Evolutionary conservation across 1,284 basidiomycete genomes (phyloP), one percentile per base, ranked within the genome.

Genomic region (Marasmius tenuissimus): DNA sequence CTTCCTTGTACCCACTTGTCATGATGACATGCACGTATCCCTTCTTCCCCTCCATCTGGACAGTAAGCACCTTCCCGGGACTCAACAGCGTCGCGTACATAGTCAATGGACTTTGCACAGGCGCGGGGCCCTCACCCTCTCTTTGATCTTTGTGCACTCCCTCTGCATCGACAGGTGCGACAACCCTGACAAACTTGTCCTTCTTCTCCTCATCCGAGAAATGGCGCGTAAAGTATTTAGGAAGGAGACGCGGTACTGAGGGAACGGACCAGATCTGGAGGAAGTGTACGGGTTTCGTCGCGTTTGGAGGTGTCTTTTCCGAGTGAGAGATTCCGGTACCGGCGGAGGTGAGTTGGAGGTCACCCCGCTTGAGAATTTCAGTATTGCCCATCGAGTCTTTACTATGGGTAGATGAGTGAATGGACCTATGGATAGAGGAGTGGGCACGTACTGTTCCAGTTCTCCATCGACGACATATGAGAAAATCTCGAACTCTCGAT

Each of bases 401-500:
- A 76, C 90, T 91, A 61, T 22, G 63, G 49, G 22, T 12, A 27
- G 8, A 9, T 10, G 50, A 40, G 34, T 62, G 48, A 57, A 63
- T 59, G 22, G 62, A 61, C 57, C 11, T 34, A 42, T 60, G 8
- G 49, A 16, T 51, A 55, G 22, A 22, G 12, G 22, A 52, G 48
- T 1, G 34, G 16, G 50, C 11, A 72, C 82, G 63, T 71, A 92
- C 91, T 95, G 91, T 68, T 92, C 87, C 33, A 95, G 80, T 68
- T 89, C 80, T 3, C 93, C 93, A n/a, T 75, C 71, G 37, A 95
- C 85, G 55, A 95, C 76, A 67, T 97, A 96, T 1, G 88, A 91
- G 78, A 96, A 97, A 67, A 98, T 98, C 71, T 98, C 94, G 68
- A 93, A 93, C 71, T 93, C 91, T 38, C 85, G 80, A 72, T 98